A percentile compares a stretch with the other conserved stretches of the same genome.
Conservation (phyloP, 140 eudicot genomes). For the Senecio squalidus region DNA sequence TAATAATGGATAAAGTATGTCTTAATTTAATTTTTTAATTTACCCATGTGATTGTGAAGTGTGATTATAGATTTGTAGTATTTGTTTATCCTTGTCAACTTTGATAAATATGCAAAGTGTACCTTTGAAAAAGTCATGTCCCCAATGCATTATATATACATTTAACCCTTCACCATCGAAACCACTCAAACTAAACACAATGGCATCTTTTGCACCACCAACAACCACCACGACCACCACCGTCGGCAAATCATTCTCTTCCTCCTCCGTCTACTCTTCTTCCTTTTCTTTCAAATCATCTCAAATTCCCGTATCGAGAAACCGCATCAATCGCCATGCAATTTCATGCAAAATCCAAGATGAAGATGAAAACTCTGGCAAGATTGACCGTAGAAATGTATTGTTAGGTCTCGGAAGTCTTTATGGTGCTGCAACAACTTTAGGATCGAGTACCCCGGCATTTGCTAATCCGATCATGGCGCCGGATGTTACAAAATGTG, state of each 20-base stretch:
- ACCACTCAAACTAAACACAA: slow-evolving; percentile 1
- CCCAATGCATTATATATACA: slow-evolving; percentile 29
- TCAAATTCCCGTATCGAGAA: slow-evolving; percentile 28
- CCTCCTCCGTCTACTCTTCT: slow-evolving; percentile 25
- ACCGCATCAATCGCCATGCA: slow-evolving; percentile 23
- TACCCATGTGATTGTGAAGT: neutral
- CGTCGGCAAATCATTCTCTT: slow-evolving; percentile 17
- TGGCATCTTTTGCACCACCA: slow-evolving; percentile 39
- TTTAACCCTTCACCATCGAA: slow-evolving; percentile 1
- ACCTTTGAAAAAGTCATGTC: slow-evolving; percentile 25
- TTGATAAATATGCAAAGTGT: slow-evolving; percentile 1
- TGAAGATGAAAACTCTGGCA: slow-evolving; percentile 17
- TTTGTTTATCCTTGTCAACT: slow-evolving; percentile 22
- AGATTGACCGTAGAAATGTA: slow-evolving; percentile 50
- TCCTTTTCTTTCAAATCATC: slow-evolving; percentile 36
- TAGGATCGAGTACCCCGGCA: slow-evolving; percentile 28
- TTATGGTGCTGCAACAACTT: slow-evolving; percentile 49
- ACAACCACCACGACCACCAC: slow-evolving; percentile 23
- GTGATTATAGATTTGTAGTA: slow-evolving; percentile 7
- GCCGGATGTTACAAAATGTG: slow-evolving; percentile 44
- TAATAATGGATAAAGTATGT: neutral
- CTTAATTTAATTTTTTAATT: no score
- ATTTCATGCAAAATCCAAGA: slow-evolving; percentile 46
- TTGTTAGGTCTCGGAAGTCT: slow-evolving; percentile 64
- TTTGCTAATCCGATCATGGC: slow-evolving; percentile 45